Percentiles rank a stretch among this genome's conserved stretches.
phyloP scores from a whole-genome alignment of 2,329 filamentous ascomycete species.

The Sphaerulina populicola region DNA sequence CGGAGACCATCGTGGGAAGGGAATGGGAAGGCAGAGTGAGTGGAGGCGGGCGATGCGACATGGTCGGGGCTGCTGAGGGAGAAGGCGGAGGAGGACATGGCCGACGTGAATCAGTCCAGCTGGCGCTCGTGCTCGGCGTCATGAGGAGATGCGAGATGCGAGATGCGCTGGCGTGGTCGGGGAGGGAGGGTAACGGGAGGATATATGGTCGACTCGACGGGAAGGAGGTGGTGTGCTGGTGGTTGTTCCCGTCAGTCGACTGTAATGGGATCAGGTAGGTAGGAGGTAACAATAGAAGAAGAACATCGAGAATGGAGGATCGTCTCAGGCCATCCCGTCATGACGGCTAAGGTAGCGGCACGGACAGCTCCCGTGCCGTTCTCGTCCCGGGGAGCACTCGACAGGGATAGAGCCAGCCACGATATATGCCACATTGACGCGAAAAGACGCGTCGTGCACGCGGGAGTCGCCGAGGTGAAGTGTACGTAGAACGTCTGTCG shows the following conservation, averaged over 20 bases:
- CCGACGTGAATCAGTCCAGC: conserved; percentile 11
- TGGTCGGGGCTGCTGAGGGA: conserved; percentile 44
- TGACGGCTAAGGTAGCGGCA: no score
- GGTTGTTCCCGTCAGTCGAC: no score
- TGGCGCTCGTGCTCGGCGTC: conserved; percentile 13
- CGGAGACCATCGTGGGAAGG: conserved; percentile 47
- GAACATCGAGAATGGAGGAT: no score
- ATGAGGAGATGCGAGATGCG: conserved; percentile 13
- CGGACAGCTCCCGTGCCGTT: no score
- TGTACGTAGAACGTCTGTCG: no score
- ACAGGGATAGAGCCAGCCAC: neutral
- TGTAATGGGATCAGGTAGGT: no score
- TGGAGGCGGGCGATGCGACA: conserved; percentile 36
- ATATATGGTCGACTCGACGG: neutral
- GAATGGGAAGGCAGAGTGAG: conserved; percentile 46
- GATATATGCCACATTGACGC: conserved; percentile 3
- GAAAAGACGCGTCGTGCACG: conserved; percentile 7
- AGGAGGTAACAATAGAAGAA: no score
- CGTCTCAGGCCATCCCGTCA: no score
- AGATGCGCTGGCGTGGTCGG: neutral
- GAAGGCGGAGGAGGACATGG: conserved; percentile 27
- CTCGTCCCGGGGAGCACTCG: no score
- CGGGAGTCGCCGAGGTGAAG: neutral
- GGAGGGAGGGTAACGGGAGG: no score
- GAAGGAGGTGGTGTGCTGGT: neutral